Evolutionary conservation across 2,329 filamentous ascomycete genomes (phyloP).

Genomic region (Dendryphion nanum): DNA sequence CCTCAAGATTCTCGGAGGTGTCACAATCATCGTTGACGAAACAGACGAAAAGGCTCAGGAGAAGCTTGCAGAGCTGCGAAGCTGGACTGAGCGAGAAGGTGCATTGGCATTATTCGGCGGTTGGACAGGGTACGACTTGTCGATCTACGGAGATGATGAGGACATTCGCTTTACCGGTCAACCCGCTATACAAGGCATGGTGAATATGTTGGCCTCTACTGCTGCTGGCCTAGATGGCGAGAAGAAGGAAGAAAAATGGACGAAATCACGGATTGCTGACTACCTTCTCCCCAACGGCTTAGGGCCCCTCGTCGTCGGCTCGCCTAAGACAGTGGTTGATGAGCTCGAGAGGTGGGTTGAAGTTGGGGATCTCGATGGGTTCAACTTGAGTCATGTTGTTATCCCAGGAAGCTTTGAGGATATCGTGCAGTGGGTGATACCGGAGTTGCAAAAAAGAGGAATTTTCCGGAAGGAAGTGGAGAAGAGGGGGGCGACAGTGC

Average conservation of each 20-base stretch:
- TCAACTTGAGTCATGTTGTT: slow-evolving; percentile 57
- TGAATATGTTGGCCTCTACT: slow-evolving; percentile 12
- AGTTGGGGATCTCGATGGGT: slow-evolving; percentile 69
- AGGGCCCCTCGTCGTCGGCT: slow-evolving; percentile 61
- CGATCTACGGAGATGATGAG: slow-evolving; percentile 58
- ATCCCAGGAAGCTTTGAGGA: slow-evolving; percentile 21
- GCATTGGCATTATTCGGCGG: slow-evolving; percentile 68
- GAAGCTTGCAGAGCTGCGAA: slow-evolving; percentile 59
- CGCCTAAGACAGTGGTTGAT: slow-evolving; percentile 62
- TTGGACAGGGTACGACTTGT: slow-evolving; percentile 67
- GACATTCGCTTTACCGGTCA: slow-evolving; percentile 35
- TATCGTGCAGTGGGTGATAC: slow-evolving; percentile 20
- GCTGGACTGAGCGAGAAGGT: slow-evolving; percentile 61
- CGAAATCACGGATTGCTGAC: slow-evolving; percentile 64
- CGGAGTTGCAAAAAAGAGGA: slow-evolving; percentile 20
- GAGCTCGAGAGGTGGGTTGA: slow-evolving; percentile 63
- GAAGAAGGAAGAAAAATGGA: slow-evolving; percentile 60
- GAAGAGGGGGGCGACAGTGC: slow-evolving; percentile 8
- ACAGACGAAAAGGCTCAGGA: slow-evolving; percentile 63
- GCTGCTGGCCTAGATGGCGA: slow-evolving; percentile 9
- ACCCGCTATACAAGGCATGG: slow-evolving; percentile 12
- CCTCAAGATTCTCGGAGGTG: slow-evolving; percentile 65
- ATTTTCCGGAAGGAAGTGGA: slow-evolving; percentile 28
- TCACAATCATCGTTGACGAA: slow-evolving; percentile 61
- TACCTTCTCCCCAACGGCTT: slow-evolving; percentile 66